A percentile compares a stretch with the other conserved stretches of the same genome.
These are phyloP conservation scores for Piedraia hortae DNA, from an alignment of 2,329 filamentous ascomycete species.

Conservation along the genomic window DNA sequence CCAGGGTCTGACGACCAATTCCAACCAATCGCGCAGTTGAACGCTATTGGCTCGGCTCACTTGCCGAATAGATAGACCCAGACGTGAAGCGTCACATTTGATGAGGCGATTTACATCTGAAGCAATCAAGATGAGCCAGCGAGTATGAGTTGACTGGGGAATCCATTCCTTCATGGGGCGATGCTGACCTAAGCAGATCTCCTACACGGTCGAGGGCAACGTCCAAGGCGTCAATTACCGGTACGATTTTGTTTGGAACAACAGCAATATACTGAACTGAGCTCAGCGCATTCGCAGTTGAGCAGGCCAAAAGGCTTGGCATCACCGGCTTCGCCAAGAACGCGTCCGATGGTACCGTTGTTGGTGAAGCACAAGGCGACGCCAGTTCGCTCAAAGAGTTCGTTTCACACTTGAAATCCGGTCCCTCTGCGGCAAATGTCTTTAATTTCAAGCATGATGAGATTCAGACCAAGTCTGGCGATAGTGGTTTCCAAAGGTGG, in stretches of 20 bases:
- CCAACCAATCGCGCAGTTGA: too few species aligned
- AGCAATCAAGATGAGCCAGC: constrained; percentile 7
- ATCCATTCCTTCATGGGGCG: too few species aligned
- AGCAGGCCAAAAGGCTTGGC: constrained; percentile 17
- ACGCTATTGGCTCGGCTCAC: too few species aligned
- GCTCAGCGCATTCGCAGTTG: constrained; percentile 15
- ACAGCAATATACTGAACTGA: not conserved
- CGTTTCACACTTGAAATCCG: constrained; percentile 45
- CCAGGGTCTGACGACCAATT: too few species aligned
- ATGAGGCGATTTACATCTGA: constrained; percentile 2
- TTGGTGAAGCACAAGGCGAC: constrained; percentile 65
- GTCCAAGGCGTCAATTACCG: constrained; percentile 26
- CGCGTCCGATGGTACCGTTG: constrained; percentile 25
- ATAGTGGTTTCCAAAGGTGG: constrained; percentile 29
- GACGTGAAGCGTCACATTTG: too few species aligned
- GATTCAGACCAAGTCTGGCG: constrained; percentile 35
- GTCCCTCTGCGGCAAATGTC: constrained; percentile 45
- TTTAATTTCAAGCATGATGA: constrained; percentile 44
- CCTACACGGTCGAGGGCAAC: constrained; percentile 19
- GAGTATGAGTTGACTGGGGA: constrained; percentile 5
- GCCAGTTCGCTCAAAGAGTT: constrained; percentile 38
- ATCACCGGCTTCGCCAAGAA: constrained; percentile 22
- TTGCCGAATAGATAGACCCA: too few species aligned
- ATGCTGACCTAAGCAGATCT: too few species aligned
- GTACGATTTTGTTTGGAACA: constrained; percentile 6